Evolutionary conservation across 73 alveolate species (phyloP).

Genomic region (Paramecium pentaurelia): DNA sequence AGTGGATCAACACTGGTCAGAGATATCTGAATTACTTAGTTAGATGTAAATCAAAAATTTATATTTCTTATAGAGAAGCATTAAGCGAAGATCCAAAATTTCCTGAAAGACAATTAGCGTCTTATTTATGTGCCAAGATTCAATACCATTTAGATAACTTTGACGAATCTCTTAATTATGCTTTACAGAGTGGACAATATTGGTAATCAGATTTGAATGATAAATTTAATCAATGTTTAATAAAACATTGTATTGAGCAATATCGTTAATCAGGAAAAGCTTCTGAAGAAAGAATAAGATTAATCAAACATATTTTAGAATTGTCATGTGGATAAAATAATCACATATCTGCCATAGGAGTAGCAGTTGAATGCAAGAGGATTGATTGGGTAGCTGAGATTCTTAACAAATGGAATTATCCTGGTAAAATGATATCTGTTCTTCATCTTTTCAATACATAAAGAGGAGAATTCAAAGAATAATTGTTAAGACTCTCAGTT

Average conservation of each 20-base stretch:
- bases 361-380: background rate
- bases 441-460: background rate
- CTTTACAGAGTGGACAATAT: slow-evolving; percentile 87
- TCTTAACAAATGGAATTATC: slow-evolving; percentile 4
- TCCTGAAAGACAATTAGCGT: slow-evolving; percentile 78
- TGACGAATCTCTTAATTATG: slow-evolving; percentile 86
- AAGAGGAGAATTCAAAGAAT: background rate
- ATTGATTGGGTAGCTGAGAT: slow-evolving; percentile 51
- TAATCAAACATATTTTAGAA: background rate
- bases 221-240: slow-evolving; percentile 79
- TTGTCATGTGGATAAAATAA: background rate
- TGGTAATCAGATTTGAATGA: slow-evolving; percentile 80
- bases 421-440: slow-evolving; percentile 41
- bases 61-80: slow-evolving; percentile 56
- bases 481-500: background rate
- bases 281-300: background rate
- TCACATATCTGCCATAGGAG: slow-evolving; percentile 6
- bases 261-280: slow-evolving; percentile 68
- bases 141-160: slow-evolving; percentile 90
- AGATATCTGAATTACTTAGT: slow-evolving; percentile 41
- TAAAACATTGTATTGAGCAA: slow-evolving; percentile 87
- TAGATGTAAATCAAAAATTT: slow-evolving; percentile 16
- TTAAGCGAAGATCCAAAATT: slow-evolving; percentile 73
- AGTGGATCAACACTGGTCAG: slow-evolving; percentile 56
- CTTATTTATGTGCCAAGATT: slow-evolving; percentile 75